Base-by-base conservation (phyloP, 1,284 basidiomycete genomes). In the Acaromyces ingoldii region DNA sequence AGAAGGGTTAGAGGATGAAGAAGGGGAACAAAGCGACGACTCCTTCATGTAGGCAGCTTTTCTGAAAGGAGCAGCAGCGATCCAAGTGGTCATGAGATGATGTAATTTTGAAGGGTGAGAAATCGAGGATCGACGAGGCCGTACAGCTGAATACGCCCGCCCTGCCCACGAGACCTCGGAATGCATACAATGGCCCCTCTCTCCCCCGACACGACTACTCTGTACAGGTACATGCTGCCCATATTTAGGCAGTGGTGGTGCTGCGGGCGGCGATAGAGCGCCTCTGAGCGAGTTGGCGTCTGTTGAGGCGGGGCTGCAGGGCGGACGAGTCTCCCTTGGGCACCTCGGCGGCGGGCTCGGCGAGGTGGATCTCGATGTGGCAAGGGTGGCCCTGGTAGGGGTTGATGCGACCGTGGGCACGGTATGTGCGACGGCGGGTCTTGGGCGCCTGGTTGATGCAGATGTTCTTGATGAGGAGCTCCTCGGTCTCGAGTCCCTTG, bases 391-490 rank as follows among this genome's bases (percentile, higher is more conserved):
- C 88, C 79, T 90, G 87, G 69, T 76, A 78, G 31, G 77, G 76
- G 67, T 77, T 77, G 55, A 77, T 91, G 73, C 89, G 86, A 85
- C 89, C 89, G 79, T 92, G 90, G 49, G 95, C 95, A 80, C 95
- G 91, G 86, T 95, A 99, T 67, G 95, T 99, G 78, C 95, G 89
- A 76, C 95, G 90, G 79, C 91, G 91, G 78, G 95, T 99, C 90
- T 98, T 98, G 87, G 93, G 95, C 65, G 95, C 95, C 81, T 98
- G 93, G 79, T 99, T 88, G 60, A 98, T 91, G 66, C 90, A 88
- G 69, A 98, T 96, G 84, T 88, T 95, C 82, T 88, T 91, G 83
- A 99, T 93, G 76, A 80, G 72, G 55, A 98, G 85, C 63, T 93
- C 90, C 75, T 97, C 92, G 59, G 88, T 81, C 55, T 91, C 88